phyloP scores from a whole-genome alignment of 805 yeast genomes.

The Starmerella davenportii region DNA sequence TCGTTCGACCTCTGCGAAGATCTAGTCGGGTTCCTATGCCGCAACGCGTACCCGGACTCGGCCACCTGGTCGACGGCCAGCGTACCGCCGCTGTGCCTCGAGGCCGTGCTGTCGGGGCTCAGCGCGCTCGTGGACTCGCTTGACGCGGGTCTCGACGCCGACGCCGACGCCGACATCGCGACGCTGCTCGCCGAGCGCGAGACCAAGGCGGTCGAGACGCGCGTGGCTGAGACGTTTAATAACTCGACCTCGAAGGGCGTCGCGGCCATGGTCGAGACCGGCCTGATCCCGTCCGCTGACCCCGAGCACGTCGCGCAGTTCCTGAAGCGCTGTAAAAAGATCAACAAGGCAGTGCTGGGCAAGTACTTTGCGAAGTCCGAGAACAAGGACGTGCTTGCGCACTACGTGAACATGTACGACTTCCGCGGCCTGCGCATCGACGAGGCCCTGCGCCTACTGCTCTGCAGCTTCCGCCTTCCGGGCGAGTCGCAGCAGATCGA shows the following conservation, averaged over 20 bases:
- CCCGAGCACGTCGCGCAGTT: slow-evolving; percentile 53
- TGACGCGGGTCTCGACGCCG: background rate
- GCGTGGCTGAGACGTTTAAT: slow-evolving; percentile 60
- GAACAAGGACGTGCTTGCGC: slow-evolving; percentile 38
- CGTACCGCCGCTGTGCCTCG: slow-evolving; percentile 87
- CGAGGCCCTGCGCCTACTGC: slow-evolving; percentile 69
- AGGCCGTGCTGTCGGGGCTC: slow-evolving; percentile 60
- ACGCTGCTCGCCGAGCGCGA: slow-evolving; percentile 11
- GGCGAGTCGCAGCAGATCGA: slow-evolving; percentile 98
- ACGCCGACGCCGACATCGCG: slow-evolving; percentile 17
- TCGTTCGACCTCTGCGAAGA: slow-evolving; percentile 58
- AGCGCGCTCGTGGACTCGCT: slow-evolving; percentile 20
- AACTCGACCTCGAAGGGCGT: slow-evolving; percentile 64
- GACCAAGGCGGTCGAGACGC: slow-evolving; percentile 54
- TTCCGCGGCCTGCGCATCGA: slow-evolving; percentile 70
- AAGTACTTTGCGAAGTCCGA: slow-evolving; percentile 65
- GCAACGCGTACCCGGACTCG: slow-evolving; percentile 69
- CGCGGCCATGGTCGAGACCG: slow-evolving; percentile 40
- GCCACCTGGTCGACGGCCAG: slow-evolving; percentile 62
- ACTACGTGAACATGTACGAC: slow-evolving; percentile 55
- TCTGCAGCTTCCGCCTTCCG: slow-evolving; percentile 76
- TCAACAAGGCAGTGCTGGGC: slow-evolving; percentile 78
- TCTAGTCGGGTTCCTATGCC: slow-evolving; percentile 51
- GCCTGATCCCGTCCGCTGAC: slow-evolving; percentile 36
- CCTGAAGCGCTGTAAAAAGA: slow-evolving; percentile 58